A percentile compares a stretch with the other conserved stretches of the same genome.
Evolutionary conservation across 2,329 filamentous ascomycete genomes (phyloP).

Genomic region (Pseudofabraea citricarpa): DNA sequence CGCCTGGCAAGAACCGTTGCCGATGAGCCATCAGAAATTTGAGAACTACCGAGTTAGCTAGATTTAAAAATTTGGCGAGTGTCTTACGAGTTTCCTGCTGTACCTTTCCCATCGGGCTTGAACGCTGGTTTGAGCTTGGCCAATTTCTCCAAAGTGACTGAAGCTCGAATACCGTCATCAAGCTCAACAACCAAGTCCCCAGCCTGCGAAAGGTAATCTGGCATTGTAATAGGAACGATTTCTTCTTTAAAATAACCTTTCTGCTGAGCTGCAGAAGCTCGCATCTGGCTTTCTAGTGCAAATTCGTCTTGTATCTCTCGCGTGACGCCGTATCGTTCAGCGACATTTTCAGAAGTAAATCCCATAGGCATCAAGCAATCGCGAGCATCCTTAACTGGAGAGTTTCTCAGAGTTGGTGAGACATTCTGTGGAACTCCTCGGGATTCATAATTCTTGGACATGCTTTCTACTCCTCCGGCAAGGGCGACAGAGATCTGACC

Average conservation of each 20-base stretch:
- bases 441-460: conserved; percentile 63
- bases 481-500: conserved; percentile 58
- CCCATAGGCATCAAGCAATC: conserved; percentile 71
- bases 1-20: conserved; percentile 60
- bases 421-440: conserved; percentile 58
- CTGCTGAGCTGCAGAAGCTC: conserved; percentile 53
- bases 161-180: conserved; percentile 60
- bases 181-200: conserved; percentile 42
- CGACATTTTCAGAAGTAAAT: conserved; percentile 63
- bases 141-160: conserved; percentile 53
- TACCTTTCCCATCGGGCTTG: conserved; percentile 51
- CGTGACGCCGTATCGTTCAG: conserved; percentile 53
- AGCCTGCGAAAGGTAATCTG: conserved; percentile 27
- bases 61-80: background rate
- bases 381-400: conserved; percentile 47
- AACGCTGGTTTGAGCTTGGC: conserved; percentile 61
- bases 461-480: conserved; percentile 65
- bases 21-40: conserved; percentile 62
- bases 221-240: conserved; percentile 57
- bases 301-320: conserved; percentile 59
- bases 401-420: conserved; percentile 53
- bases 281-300: conserved; percentile 53
- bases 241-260: conserved; percentile 56
- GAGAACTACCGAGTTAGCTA: conserved; percentile 30
- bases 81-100: conserved; percentile 52